Percentiles rank a stretch among this genome's conserved stretches.
Evolutionary conservation across 2,329 filamentous ascomycete genomes (phyloP).

Genomic region (Colletotrichum sp.): DNA sequence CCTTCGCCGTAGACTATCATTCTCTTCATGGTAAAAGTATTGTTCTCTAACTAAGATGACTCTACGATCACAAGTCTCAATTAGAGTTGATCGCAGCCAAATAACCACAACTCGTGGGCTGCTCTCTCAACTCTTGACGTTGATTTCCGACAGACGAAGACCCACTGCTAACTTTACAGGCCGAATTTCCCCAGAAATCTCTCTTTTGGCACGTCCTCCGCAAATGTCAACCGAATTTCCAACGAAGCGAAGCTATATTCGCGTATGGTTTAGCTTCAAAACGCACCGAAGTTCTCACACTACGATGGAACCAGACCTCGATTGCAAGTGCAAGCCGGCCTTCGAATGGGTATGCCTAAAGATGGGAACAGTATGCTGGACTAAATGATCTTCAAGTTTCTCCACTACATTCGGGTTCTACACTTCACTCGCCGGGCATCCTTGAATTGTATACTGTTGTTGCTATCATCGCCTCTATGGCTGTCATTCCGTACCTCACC

Average conservation of each 20-base stretch:
- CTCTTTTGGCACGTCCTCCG: neutral
- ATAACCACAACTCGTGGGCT: neutral
- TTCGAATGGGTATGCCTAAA: neutral
- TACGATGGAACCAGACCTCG: neutral
- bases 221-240: neutral
- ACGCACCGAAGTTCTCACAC: too few relatives aligned
- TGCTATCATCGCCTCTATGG: too few relatives aligned
- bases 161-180: too few relatives aligned
- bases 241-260: neutral
- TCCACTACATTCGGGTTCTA: too few relatives aligned
- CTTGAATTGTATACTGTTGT: too few relatives aligned
- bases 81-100: neutral
- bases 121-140: neutral
- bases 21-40: neutral
- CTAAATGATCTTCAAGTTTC: too few relatives aligned
- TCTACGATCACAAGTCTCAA: neutral
- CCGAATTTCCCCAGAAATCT: neutral
- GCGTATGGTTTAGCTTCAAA: neutral
- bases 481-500: too few relatives aligned
- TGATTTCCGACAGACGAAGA: neutral
- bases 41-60: neutral
- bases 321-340: neutral
- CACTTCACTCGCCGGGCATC: too few relatives aligned
- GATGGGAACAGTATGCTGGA: neutral
- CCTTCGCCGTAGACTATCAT: neutral